Conservation (phyloP, 2,329 filamentous ascomycete species). For the Neonectria sp. region DNA sequence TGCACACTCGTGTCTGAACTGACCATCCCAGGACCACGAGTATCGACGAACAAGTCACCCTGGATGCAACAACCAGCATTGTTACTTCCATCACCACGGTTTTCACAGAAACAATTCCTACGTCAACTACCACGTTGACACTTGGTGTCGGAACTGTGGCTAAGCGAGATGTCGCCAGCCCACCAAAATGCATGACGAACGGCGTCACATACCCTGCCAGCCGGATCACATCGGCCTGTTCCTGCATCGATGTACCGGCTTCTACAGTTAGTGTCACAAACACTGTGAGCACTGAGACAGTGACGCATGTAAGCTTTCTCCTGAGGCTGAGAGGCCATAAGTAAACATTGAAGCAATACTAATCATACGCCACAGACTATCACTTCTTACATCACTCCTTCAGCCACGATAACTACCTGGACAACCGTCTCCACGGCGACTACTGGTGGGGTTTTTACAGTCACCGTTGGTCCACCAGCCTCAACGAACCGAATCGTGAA, state of each 20-base stretch:
- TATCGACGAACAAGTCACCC: constrained; percentile 26
- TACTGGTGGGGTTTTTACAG: constrained; percentile 17
- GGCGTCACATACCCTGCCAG: constrained; percentile 41
- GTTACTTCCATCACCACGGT: constrained; percentile 36
- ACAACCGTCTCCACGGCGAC: constrained; percentile 28
- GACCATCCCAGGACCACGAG: constrained; percentile 33
- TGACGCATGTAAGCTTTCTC: constrained; percentile 20
- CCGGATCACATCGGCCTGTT: constrained; percentile 45
- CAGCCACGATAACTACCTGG: constrained; percentile 26
- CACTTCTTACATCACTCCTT: constrained; percentile 19
- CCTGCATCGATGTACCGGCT: constrained; percentile 43
- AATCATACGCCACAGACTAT: constrained; percentile 7
- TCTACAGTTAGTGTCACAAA: constrained; percentile 36
- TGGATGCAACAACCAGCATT: constrained; percentile 17
- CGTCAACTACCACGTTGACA: constrained; percentile 38
- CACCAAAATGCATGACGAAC: constrained; percentile 43
- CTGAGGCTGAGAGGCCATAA: too few species aligned
- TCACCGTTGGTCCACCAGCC: constrained; percentile 25
- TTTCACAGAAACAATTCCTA: constrained; percentile 40
- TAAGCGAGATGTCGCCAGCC: constrained; percentile 27
- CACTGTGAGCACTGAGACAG: constrained; percentile 21
- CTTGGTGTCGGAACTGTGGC: constrained; percentile 9
- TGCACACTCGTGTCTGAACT: not conserved
- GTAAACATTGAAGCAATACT: not conserved
- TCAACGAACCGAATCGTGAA: constrained; percentile 25